A percentile compares a stretch with the other conserved stretches of the same genome.
Conservation (phyloP, 2,329 filamentous ascomycete genomes). For the Stagonosporopsis chrysanthemi region DNA sequence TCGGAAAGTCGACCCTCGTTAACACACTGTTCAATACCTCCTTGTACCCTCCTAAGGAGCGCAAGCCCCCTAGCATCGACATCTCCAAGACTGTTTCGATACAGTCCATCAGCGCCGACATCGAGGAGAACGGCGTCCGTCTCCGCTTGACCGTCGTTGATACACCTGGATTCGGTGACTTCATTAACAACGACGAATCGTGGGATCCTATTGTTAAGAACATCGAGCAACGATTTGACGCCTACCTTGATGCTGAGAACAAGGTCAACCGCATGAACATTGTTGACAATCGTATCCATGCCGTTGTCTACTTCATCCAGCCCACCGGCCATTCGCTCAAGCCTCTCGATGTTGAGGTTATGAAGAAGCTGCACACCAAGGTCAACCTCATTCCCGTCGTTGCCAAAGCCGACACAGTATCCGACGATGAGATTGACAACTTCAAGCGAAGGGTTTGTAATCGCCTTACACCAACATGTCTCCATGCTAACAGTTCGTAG, state of each 20-base stretch:
- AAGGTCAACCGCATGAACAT: slow-evolving; percentile 99
- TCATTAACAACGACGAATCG: slow-evolving; percentile 99
- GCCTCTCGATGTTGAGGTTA: slow-evolving; percentile 98
- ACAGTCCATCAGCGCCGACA: slow-evolving; percentile 66
- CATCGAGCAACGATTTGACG: slow-evolving; percentile 98
- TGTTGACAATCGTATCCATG: slow-evolving; percentile 98
- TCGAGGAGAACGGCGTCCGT: slow-evolving; percentile 97
- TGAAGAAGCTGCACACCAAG: slow-evolving; percentile 99
- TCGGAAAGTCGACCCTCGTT: slow-evolving; percentile 98
- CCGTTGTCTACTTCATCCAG: slow-evolving; percentile 99
- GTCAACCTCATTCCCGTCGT: slow-evolving; percentile 99
- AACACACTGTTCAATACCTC: slow-evolving; percentile 99
- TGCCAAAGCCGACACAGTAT: slow-evolving; percentile 97
- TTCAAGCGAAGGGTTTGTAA: slow-evolving; percentile 94
- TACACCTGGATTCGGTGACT: slow-evolving; percentile 97
- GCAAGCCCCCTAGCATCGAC: slow-evolving; percentile 94
- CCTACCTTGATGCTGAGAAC: slow-evolving; percentile 98
- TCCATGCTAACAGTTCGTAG: slow-evolving; percentile 57
- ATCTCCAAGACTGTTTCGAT: slow-evolving; percentile 81
- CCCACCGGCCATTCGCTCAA: slow-evolving; percentile 98
- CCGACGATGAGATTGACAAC: slow-evolving; percentile 89
- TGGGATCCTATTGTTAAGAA: slow-evolving; percentile 99
- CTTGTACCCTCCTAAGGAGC: slow-evolving; percentile 97
- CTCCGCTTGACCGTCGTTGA: slow-evolving; percentile 96
- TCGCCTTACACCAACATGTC: background rate